Conservation (phyloP, 1,139 yeast species). For the Pichia sp. region DNA sequence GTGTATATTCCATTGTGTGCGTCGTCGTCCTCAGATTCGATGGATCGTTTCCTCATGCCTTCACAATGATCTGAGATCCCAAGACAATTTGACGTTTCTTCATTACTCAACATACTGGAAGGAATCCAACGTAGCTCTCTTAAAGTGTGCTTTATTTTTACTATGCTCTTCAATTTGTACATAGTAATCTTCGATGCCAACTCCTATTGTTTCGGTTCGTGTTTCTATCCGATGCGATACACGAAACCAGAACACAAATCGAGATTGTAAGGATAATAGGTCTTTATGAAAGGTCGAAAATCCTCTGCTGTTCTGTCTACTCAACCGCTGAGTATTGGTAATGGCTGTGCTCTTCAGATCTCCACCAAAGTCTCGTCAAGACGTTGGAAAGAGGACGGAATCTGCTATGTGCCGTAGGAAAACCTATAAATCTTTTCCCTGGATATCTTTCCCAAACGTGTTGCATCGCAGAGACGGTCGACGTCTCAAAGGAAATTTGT, state of each 20-base stretch:
- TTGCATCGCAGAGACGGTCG: neutral
- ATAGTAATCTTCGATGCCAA: neutral
- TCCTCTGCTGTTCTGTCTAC: too few relatives aligned
- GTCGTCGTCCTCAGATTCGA: neutral
- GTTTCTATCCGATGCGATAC: neutral
- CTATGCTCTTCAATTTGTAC: neutral
- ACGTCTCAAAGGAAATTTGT: neutral
- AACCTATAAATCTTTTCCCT: neutral
- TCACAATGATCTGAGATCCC: neutral
- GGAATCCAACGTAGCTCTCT: neutral
- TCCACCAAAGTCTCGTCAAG: too few relatives aligned
- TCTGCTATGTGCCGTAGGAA: neutral
- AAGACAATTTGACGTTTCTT: neutral
- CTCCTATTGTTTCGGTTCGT: neutral
- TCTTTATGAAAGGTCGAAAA: too few relatives aligned
- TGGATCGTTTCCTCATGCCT: neutral
- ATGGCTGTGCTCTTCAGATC: too few relatives aligned
- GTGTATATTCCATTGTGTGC: neutral
- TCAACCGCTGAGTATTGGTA: too few relatives aligned
- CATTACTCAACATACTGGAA: neutral
- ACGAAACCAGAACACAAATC: constrained; percentile 1
- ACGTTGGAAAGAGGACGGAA: neutral
- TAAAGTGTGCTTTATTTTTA: neutral
- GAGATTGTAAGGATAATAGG: neutral
- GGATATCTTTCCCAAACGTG: too few relatives aligned